Conservation (phyloP, 1,139 yeast species). For the Diutina sp. region DNA sequence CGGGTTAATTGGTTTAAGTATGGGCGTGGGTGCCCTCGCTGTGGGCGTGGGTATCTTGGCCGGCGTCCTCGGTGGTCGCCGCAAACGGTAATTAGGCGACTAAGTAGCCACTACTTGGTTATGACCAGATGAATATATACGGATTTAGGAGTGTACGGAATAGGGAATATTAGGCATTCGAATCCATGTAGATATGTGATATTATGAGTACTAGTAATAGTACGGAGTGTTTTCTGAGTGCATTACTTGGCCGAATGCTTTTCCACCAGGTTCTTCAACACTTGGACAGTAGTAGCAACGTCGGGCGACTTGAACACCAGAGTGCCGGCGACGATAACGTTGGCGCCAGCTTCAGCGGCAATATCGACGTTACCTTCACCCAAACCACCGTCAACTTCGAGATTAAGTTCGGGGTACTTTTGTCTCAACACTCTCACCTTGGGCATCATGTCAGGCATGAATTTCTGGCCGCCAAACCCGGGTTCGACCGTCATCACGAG, state of each 20-base stretch:
- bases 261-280: not conserved
- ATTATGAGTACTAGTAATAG: not conserved
- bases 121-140: too few species aligned
- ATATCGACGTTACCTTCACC: constrained; percentile 23
- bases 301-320: constrained; percentile 16
- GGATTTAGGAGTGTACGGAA: too few species aligned
- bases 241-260: not conserved
- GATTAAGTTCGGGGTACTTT: constrained; percentile 66
- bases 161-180: too few species aligned
- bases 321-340: constrained; percentile 97
- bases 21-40: constrained; percentile 77
- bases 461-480: constrained; percentile 97
- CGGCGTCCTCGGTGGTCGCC: constrained; percentile 28
- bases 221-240: not conserved
- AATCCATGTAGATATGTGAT: not conserved
- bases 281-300: not conserved
- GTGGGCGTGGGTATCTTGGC: constrained; percentile 63
- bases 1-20: constrained; percentile 78
- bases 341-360: constrained; percentile 36
- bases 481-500: constrained; percentile 98
- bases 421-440: constrained; percentile 70
- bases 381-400: constrained; percentile 96
- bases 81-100: not conserved
- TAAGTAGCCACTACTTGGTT: not conserved
- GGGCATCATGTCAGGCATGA: constrained; percentile 94